Conservation (phyloP, 2,329 filamentous ascomycete species). For the Monilinia fructicola region DNA sequence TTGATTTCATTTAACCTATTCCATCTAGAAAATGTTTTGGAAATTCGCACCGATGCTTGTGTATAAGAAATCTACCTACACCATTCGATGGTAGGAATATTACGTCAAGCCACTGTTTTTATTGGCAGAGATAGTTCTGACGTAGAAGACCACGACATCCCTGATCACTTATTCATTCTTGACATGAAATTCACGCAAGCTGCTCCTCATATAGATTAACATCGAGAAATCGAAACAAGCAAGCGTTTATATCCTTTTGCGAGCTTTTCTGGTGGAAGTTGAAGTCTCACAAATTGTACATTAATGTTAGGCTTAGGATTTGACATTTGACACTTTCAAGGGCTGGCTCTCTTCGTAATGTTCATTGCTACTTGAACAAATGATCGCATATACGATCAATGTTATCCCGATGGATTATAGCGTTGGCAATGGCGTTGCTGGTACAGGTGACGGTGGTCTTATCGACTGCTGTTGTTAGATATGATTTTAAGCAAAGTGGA, state of each 20-base stretch:
- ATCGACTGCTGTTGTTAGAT: not conserved
- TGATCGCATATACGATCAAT: constrained; percentile 12
- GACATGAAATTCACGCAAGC: not conserved
- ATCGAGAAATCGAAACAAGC: constrained; percentile 7
- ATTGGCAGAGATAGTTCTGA: not conserved
- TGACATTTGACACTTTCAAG: not conserved
- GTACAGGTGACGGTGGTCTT: not conserved
- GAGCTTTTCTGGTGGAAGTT: not conserved
- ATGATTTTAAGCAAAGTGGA: not conserved
- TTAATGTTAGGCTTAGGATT: not conserved
- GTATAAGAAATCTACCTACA: not conserved
- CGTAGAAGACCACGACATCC: not conserved
- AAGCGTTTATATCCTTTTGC: not conserved
- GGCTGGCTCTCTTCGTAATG: constrained; percentile 16
- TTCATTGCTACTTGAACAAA: constrained; percentile 5
- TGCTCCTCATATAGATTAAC: not conserved
- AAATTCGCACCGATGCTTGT: not conserved
- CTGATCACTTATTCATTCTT: not conserved
- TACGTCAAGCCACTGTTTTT: not conserved
- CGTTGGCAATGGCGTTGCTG: constrained; percentile 23
- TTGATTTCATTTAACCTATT: not conserved
- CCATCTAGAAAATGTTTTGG: not conserved
- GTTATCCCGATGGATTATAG: constrained; percentile 16
- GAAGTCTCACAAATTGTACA: not conserved
- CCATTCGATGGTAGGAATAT: not conserved